Base-by-base conservation (phyloP, 148 eudicot species). In the Amaranthus hypochondriacus region DNA sequence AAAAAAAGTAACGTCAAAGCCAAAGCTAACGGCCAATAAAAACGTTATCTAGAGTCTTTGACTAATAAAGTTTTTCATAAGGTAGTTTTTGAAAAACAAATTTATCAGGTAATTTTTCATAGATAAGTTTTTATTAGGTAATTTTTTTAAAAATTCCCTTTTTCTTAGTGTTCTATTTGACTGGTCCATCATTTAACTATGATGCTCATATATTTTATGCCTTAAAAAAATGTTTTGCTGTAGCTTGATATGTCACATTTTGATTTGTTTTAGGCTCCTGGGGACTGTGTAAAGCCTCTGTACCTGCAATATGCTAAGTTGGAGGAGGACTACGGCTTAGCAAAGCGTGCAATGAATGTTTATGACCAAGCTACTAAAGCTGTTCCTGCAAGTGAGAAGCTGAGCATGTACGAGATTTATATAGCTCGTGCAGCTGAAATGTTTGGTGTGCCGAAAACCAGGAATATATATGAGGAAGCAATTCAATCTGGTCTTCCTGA, bases 341-440 rank as follows among this genome's bases (percentile, higher is more conserved):
- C 99, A 21, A 92, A 92, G 82, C 79, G 91, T 67, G 97, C 94
- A 52, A 95, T 95, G 99, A 82, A 82, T 80, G 96, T 95, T 57
- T 95, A 92, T 80, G 92, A 95, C 79, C 89, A 87, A 81, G 92
- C 97, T 48, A 87, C 97, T 13, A 89, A 89, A 77, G 92, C 92
- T 50, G 97, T 95, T 67, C 99, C 98, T 9, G 85, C 90, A 56
- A 77, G 75, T 78, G 96, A 92, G 82, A 95, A 90, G 83, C 77
- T 95, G 82, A 87, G 93, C 84, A 95, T 92, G 99, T 95, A 92
- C 76, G 94, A 92, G 80, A 87, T 92, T 56, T 92, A 92, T 82
- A 92, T 95, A 71, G 93, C 97, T 55, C 88, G 94, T 75, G 96
- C 97, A 59, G 89, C 97, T 28, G 99, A 92, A 75, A 90, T 92